These are phyloP conservation scores for Emericellopsis cladophorae DNA, from an alignment of 2,329 filamentous ascomycete species.

Conservation along the genomic window DNA sequence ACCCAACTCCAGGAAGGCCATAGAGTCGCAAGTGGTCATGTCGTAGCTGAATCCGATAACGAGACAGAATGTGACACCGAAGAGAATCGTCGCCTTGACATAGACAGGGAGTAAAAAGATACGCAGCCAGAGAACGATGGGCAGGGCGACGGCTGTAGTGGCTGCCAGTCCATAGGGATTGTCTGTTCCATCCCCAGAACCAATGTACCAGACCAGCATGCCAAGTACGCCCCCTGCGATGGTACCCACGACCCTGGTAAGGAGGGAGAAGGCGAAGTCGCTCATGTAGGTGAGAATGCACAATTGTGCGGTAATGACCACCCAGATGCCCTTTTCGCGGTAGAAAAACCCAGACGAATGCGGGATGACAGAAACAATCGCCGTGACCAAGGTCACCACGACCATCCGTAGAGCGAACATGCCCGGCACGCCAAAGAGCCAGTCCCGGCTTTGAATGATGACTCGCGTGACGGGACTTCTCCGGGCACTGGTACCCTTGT, in stretches of 20 bases:
- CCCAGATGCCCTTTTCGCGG: constrained; percentile 38
- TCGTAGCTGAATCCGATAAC: constrained; percentile 34
- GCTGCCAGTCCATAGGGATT: constrained; percentile 37
- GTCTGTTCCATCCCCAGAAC: constrained; percentile 30
- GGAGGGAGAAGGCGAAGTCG: constrained; percentile 33
- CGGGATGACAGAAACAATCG: constrained; percentile 27
- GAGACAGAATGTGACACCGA: constrained; percentile 24
- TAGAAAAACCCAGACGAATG: constrained; percentile 34
- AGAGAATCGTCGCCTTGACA: constrained; percentile 16
- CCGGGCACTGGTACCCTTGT: constrained; percentile 2
- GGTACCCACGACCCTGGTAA: constrained; percentile 27
- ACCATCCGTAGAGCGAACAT: constrained; percentile 35
- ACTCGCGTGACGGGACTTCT: constrained; percentile 9
- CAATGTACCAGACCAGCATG: constrained; percentile 36
- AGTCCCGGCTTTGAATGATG: constrained; percentile 19
- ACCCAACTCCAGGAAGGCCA: constrained; percentile 31
- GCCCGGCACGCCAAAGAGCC: constrained; percentile 27
- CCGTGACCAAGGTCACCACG: constrained; percentile 27
- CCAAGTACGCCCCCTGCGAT: constrained; percentile 32
- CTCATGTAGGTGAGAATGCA: constrained; percentile 33
- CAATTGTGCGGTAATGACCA: constrained; percentile 35
- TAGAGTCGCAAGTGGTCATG: constrained; percentile 25
- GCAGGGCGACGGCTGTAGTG: constrained; percentile 23
- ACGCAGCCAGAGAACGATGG: constrained; percentile 20
- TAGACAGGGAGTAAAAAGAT: constrained; percentile 17